Evolutionary conservation across 2,329 filamentous ascomycete genomes (phyloP), one percentile per base, ranked within the genome.

Genomic region (Neopestalotiopsis clavispora): DNA sequence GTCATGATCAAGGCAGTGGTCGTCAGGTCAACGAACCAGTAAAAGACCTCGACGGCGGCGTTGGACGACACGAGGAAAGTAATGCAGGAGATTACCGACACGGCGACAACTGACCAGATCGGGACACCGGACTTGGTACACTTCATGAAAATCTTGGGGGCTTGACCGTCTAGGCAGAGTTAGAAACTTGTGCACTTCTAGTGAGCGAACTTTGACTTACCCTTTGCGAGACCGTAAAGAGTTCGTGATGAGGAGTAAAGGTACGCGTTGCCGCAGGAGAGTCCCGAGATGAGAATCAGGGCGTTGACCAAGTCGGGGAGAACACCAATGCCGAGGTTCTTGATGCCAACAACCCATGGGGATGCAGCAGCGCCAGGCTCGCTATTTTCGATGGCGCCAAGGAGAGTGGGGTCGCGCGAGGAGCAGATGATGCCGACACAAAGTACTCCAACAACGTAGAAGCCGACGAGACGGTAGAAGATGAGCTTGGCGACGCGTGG

Each of bases 401-500:
- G 82, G 72, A 91, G 79, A 23, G 84, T 84, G 0, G 82, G 75
- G 72, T 90, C 88, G 66, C 90, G 84, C 74, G 88, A 87, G 17
- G 89, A 82, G 71, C 91, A 84, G 69, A 89, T 74, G 69, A 90
- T 87, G 6, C 88, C 87, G 20, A 90, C 84, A 52, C 82, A 84
- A 3, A 92, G 81, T 12, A 86, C 86, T 6, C 89, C 89, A 4
- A 91, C 82, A 23, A 90, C 83, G 78, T 90, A 91, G 78, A 91
- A 91, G 0, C 83, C 78, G 1, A 87, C 89, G 28, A 91, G 80
- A 57, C 89, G 86, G 75, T 89, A 90, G 78, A 91, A 90, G 9
- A 90, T 88, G 7, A 85, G 86, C 67, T 90, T 90, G 78, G 84
- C 90, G 0, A 89, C 89, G 66, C 82, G 84, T 0, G 89, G 89